Conservation (phyloP, 2,329 filamentous ascomycete species). For the Dichotomopilus funicola region DNA sequence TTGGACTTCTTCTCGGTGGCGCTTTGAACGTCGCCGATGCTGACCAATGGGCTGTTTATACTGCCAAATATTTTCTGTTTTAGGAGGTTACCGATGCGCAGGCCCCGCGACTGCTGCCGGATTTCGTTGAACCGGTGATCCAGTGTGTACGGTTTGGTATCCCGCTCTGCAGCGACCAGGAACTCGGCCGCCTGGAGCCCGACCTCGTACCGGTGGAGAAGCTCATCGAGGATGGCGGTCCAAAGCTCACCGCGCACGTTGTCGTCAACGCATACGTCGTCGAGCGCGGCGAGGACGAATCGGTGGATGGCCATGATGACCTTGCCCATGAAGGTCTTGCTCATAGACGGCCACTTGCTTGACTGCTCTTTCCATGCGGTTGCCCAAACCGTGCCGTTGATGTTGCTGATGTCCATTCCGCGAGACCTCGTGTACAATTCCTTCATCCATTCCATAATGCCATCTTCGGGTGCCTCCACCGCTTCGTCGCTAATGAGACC, state of each 20-base stretch:
- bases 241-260: constrained; percentile 19
- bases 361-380: constrained; percentile 28
- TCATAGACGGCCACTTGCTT: constrained; percentile 26
- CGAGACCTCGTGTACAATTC: constrained; percentile 21
- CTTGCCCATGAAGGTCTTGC: constrained; percentile 24
- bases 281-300: constrained; percentile 24
- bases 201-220: constrained; percentile 22
- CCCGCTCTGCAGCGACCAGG: constrained; percentile 26
- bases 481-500: constrained; percentile 1
- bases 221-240: constrained; percentile 18
- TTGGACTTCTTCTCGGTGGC: constrained; percentile 20
- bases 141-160: constrained; percentile 28
- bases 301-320: constrained; percentile 26
- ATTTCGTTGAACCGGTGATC: constrained; percentile 23
- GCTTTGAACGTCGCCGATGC: constrained; percentile 14
- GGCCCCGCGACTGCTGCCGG: constrained; percentile 13
- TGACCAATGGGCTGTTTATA: neutral
- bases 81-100: constrained; percentile 13
- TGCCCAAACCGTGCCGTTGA: constrained; percentile 19
- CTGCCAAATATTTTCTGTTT: neutral
- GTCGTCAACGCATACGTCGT: constrained; percentile 18
- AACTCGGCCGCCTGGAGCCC: constrained; percentile 23
- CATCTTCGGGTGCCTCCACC: constrained; percentile 3
- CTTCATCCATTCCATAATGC: constrained; percentile 23
- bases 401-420: constrained; percentile 23